Base-by-base conservation (phyloP, 2,329 filamentous ascomycete species). In the Periconia digitata region DNA sequence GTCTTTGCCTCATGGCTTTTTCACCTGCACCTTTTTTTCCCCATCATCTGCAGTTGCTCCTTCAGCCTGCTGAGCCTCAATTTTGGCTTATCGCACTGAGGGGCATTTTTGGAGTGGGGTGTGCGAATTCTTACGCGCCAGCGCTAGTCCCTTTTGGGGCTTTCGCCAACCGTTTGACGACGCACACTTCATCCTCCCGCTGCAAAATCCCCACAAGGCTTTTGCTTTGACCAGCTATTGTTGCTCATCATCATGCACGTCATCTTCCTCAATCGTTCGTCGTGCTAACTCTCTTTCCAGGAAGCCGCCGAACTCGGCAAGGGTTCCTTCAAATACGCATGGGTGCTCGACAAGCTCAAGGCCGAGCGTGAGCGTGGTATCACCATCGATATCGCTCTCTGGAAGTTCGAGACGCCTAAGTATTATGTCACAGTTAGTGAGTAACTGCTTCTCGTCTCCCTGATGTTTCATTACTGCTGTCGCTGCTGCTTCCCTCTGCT, bases 341-440 rank as follows among this genome's bases (percentile, higher is more conserved):
- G 94, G 94, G 94, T 99, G 79, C 86, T 99, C 78, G 94, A 99
- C 91, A 99, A 99, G 84, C 89, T 99, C 75, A 97, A 99, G 90
- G 91, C 94, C 76, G 94, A 99, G 90, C 94, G 94, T 91, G 94
- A 97, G 86, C 94, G 94, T 91, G 94, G 94, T 96, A 99, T 99
- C 90, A 99, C 94, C 82, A 87, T 99, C 76, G 94, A 97, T 81
- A 97, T 97, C 77, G 94, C 94, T 71, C 92, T 97, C 80, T 97
- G 94, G 94, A 97, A 97, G 89, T 97, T 97, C 86, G 91, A 97
- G 85, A 97, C 94, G 72, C 86, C 89, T 74, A 95, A 89, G 83
- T 96, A 95, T 85, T 88, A 90, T 77, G 91, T 96, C 80, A 96
- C 92, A 73, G 92, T 96, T 84, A 96, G 95, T 81, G n/a, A n/a